Percentiles rank a stretch among this genome's conserved stretches.
These are phyloP conservation scores for Hygrocybe coccinea DNA, from an alignment of 768 basidiomycete species.

Conservation along the genomic window DNA sequence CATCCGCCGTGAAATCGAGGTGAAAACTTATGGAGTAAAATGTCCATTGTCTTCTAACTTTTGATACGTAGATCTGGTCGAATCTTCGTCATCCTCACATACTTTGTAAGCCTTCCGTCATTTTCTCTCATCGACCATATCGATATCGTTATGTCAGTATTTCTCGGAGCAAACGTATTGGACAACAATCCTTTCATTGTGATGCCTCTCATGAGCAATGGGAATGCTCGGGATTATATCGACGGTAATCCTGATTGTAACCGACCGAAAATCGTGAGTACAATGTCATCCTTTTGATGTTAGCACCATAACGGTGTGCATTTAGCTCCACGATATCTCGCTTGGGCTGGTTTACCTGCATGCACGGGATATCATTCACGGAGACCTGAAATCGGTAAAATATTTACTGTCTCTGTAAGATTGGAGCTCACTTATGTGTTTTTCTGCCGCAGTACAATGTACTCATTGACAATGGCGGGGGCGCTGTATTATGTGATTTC, in stretches of 20 bases:
- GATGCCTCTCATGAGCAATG: conserved; percentile 44
- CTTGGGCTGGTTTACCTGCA: conserved; percentile 26
- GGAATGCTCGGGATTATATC: conserved; percentile 36
- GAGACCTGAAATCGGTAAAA: conserved; percentile 23
- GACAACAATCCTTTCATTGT: conserved; percentile 28
- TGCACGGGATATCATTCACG: conserved; percentile 21
- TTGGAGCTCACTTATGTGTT: background rate
- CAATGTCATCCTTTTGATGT: background rate
- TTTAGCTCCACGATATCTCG: conserved; percentile 21
- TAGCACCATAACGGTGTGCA: background rate
- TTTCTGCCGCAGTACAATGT: conserved; percentile 29
- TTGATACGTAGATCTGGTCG: conserved; percentile 41
- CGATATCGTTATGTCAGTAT: background rate
- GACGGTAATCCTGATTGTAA: conserved; percentile 28
- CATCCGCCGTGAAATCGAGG: no score
- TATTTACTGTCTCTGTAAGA: background rate
- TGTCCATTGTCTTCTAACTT: no score
- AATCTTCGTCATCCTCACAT: conserved; percentile 38
- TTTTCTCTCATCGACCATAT: conserved; percentile 11
- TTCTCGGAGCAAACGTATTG: conserved; percentile 1
- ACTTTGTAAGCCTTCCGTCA: conserved; percentile 35
- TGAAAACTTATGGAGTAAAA: no score
- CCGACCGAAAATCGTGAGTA: conserved; percentile 32
- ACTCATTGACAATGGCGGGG: conserved; percentile 26
- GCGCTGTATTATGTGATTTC: no score